phyloP scores from a whole-genome alignment of 2,329 filamentous ascomycete species.

The Aureobasidium sp. region DNA sequence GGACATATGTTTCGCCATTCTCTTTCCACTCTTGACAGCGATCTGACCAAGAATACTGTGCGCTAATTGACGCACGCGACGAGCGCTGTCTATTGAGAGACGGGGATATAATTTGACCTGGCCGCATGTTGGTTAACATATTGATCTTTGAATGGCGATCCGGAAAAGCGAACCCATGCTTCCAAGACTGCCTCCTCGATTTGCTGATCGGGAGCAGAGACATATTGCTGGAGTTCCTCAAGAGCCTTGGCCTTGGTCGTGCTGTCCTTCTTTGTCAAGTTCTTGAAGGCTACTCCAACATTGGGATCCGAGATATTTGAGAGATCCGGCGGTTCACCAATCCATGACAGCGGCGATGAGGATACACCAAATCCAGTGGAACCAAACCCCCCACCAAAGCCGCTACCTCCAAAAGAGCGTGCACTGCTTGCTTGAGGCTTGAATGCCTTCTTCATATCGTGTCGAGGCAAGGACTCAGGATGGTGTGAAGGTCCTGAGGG shows the following conservation, averaged over 20 bases:
- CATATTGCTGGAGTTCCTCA: conserved; percentile 68
- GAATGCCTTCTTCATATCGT: conserved; percentile 44
- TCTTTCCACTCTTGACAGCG: conserved; percentile 58
- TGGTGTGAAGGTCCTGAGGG: not conserved
- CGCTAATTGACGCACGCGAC: conserved; percentile 78
- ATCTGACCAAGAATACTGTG: conserved; percentile 65
- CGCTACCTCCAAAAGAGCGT: conserved; percentile 44
- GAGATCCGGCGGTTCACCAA: conserved; percentile 78
- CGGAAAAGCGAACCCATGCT: conserved; percentile 63
- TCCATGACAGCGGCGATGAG: conserved; percentile 69
- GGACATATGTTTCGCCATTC: conserved; percentile 73
- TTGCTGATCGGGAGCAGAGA: conserved; percentile 51
- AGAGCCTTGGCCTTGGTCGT: conserved; percentile 87
- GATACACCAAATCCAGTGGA: conserved; percentile 40
- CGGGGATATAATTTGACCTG: conserved; percentile 82
- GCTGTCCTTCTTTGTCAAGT: conserved; percentile 83
- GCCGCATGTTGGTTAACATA: not conserved
- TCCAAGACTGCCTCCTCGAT: conserved; percentile 78
- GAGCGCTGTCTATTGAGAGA: conserved; percentile 80
- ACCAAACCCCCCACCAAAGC: conserved; percentile 26
- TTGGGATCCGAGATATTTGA: conserved; percentile 70
- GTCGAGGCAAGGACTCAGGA: not conserved
- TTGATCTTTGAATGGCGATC: not conserved
- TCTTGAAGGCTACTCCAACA: conserved; percentile 85
- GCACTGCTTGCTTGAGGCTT: conserved; percentile 59